phyloP scores from a whole-genome alignment of 2,329 filamentous ascomycete genomes.

The Malbranchea zuffiana region DNA sequence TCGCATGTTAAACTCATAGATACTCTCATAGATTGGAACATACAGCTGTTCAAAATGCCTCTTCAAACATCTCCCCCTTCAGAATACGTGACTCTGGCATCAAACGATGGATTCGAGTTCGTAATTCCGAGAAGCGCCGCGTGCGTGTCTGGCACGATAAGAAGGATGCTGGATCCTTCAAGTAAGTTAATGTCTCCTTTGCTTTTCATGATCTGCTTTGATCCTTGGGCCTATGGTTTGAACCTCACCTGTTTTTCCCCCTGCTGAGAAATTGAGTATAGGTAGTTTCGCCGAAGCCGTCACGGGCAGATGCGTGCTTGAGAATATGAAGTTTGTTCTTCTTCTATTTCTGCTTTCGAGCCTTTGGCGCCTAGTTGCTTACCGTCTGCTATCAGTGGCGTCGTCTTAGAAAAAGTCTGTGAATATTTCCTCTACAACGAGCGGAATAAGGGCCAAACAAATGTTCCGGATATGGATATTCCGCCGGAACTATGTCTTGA shows the following conservation, averaged over 20 bases:
- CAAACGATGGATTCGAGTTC: constrained; percentile 55
- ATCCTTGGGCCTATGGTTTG: neutral
- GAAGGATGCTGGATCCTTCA: constrained; percentile 51
- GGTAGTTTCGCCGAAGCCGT: constrained; percentile 52
- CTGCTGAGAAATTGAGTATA: constrained; percentile 20
- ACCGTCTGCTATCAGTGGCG: constrained; percentile 34
- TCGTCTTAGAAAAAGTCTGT: constrained; percentile 58
- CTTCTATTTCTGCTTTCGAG: neutral
- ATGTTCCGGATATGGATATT: constrained; percentile 57
- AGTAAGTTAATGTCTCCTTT: constrained; percentile 37
- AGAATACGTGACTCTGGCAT: constrained; percentile 54
- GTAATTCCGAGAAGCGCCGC: constrained; percentile 51
- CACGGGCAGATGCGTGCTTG: constrained; percentile 47
- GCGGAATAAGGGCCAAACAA: constrained; percentile 48
- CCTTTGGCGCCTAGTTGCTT: neutral
- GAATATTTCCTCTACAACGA: constrained; percentile 61
- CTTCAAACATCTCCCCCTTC: constrained; percentile 17
- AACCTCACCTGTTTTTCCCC: neutral
- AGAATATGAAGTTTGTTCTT: constrained; percentile 45
- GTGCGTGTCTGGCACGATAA: constrained; percentile 50
- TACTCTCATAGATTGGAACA: too few relatives aligned
- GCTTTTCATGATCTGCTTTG: constrained; percentile 1
- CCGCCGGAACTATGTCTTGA: constrained; percentile 55
- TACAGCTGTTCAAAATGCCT: neutral
- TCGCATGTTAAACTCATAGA: too few relatives aligned